Base-by-base conservation (phyloP, 192 early-diverging fungal genomes). In the Backusella luteola region DNA sequence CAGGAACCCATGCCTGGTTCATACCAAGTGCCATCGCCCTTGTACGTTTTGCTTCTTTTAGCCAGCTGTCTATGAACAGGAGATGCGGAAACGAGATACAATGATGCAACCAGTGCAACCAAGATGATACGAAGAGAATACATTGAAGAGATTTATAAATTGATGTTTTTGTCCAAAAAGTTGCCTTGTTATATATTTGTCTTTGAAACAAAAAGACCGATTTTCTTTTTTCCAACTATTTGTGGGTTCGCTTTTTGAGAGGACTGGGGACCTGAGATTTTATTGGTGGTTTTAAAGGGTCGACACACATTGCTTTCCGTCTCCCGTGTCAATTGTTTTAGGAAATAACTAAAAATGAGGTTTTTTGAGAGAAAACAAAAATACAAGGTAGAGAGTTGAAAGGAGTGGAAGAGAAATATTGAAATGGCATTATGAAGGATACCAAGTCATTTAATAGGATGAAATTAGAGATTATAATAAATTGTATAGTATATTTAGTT, bases 21-120 rank as follows among this genome's bases (percentile, higher is more conserved):
- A 21, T 79, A 82, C 5, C 35, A 82, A 11, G 81, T 82, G 21
- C 53, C 76, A 19, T 79, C 74, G 17, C 78, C 81, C 14, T 59
- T 52, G 34, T 46, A 76, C 26, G 53, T 26, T 17, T 26, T 12
- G 14, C 21, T 6, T 32, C 41, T 29, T 41, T 69, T 38, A 11
- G 15, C 42, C 29, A 46, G 70, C 29, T 14, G n/a, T 19, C 21
- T 23, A 17, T 17, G 29, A 26, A 46, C 41, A 46, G 70, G 70
- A 29, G 70, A 26, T 34, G 70, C 42, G 32, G 70, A 71, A 19
- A 71, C 70, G 11, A 71, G 7, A 49, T 32, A 46, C 6, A 41
- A 29, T 34, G 41, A 71, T 6, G 70, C 70, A 71, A 46, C 29
- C 21, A 71, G 21, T 36, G 39, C 42, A 49, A 34, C 15, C n/a